A percentile compares a stretch with the other conserved stretches of the same genome.
These are phyloP conservation scores for Echium plantagineum DNA, from an alignment of 257 asterid species.

Conservation along the genomic window DNA sequence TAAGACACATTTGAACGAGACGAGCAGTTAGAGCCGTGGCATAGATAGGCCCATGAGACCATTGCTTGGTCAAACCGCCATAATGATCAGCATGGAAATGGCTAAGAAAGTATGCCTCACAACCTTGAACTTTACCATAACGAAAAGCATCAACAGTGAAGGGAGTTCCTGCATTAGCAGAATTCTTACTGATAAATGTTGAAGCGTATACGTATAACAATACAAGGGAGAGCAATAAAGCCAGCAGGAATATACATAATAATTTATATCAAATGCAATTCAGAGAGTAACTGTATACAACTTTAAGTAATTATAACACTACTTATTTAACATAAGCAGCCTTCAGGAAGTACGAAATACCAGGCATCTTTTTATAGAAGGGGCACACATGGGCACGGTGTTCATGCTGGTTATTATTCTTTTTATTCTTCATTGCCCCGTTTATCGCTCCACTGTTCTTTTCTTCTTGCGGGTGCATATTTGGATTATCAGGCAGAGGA, in stretches of 20 bases:
- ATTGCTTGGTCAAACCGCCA: slow-evolving; percentile 15
- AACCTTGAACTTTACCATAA: slow-evolving; percentile 13
- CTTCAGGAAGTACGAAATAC: slow-evolving; percentile 1
- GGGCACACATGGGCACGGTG: slow-evolving; percentile 10
- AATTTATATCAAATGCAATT: neutral
- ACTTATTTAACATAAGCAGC: neutral
- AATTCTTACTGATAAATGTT: neutral
- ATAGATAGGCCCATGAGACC: slow-evolving; percentile 24
- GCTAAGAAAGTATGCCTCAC: slow-evolving; percentile 16
- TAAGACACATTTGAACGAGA: slow-evolving; percentile 15
- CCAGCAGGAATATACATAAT: neutral
- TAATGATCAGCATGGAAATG: slow-evolving; percentile 27
- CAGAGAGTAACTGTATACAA: neutral
- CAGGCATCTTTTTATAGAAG: slow-evolving; percentile 18
- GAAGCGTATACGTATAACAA: neutral
- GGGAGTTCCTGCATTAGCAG: slow-evolving; percentile 15
- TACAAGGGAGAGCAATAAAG: neutral
- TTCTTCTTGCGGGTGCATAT: neutral
- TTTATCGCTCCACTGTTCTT: neutral
- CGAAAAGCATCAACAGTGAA: slow-evolving; percentile 26
- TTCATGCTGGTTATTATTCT: neutral
- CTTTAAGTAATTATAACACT: neutral
- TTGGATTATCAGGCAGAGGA: neutral
- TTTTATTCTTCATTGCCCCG: neutral
- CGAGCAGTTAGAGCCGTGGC: slow-evolving; percentile 22